These are phyloP conservation scores for Flammula alnicola DNA, from an alignment of 1,284 basidiomycete genomes.

Conservation along the genomic window DNA sequence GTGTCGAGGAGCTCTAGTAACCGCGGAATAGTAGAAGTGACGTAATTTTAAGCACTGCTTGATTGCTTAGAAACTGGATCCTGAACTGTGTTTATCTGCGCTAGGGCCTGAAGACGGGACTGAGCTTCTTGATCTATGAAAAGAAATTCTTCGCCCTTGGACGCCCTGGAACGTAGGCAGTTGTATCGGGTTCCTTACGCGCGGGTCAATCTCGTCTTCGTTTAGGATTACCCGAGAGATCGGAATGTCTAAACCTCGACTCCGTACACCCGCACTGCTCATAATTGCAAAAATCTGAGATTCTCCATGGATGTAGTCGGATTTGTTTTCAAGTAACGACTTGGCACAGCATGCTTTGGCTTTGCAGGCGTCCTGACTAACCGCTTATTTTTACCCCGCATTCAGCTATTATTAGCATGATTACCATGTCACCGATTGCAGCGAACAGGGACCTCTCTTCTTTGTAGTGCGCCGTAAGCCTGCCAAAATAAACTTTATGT, in stretches of 20 bases:
- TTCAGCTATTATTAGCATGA: background rate
- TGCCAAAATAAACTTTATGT: no score
- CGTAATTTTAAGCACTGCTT: no score
- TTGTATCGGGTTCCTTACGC: background rate
- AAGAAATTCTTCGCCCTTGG: background rate
- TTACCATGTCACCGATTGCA: slow-evolving; percentile 1
- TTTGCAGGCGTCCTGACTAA: no score
- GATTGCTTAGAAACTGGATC: no score
- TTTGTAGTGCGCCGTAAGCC: no score
- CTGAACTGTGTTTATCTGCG: no score
- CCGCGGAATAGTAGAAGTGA: no score
- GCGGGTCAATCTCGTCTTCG: slow-evolving; percentile 1
- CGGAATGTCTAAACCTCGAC: background rate
- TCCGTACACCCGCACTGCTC: slow-evolving; percentile 6
- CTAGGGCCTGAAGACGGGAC: background rate
- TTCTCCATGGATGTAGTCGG: slow-evolving; percentile 9
- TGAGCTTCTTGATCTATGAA: background rate
- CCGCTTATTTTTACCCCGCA: background rate
- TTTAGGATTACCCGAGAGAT: slow-evolving; percentile 3
- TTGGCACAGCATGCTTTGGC: slow-evolving; percentile 6
- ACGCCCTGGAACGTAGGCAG: background rate
- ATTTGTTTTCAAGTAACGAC: background rate
- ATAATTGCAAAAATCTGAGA: background rate
- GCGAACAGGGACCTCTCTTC: no score
- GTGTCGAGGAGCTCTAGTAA: no score